phyloP scores from a whole-genome alignment of 2,329 filamentous ascomycete species.

The Aspergillus sp. region DNA sequence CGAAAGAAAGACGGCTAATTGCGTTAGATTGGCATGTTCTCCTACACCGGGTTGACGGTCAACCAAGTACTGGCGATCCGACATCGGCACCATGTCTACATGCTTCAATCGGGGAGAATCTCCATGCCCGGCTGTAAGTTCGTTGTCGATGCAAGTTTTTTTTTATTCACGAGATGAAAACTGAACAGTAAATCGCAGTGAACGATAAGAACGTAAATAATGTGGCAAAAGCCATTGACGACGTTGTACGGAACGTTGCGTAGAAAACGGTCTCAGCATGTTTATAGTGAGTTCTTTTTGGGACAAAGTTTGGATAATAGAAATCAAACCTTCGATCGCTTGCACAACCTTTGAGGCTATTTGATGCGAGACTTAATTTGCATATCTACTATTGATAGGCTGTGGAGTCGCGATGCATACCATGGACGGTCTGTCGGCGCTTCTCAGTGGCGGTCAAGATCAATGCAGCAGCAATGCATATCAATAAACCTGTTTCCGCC shows the following conservation, averaged over 20 bases:
- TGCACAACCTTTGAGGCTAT: too few relatives aligned
- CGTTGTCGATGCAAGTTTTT: background rate
- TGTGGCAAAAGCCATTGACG: slow-evolving; percentile 11
- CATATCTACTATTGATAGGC: background rate
- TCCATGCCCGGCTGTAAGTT: slow-evolving; percentile 15
- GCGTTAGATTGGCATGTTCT: slow-evolving; percentile 16
- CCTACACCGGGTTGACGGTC: slow-evolving; percentile 11
- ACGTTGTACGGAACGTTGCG: slow-evolving; percentile 9
- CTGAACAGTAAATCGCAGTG: slow-evolving; percentile 3
- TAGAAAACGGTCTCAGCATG: background rate
- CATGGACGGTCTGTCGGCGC: too few relatives aligned
- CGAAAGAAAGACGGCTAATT: background rate
- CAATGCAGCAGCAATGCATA: too few relatives aligned
- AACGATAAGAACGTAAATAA: slow-evolving; percentile 12
- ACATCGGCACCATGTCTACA: slow-evolving; percentile 14
- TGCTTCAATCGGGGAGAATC: slow-evolving; percentile 14
- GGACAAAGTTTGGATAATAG: too few relatives aligned
- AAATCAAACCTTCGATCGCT: too few relatives aligned
- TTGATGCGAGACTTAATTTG: too few relatives aligned
- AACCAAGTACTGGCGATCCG: slow-evolving; percentile 9
- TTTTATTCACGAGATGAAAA: background rate
- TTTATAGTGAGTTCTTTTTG: too few relatives aligned
- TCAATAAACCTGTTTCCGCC: too few relatives aligned
- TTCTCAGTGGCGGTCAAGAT: too few relatives aligned
- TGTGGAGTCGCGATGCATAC: too few relatives aligned